These are phyloP conservation scores for Blastobotrys peoriensis DNA, from an alignment of 805 yeast genomes.

Conservation along the genomic window DNA sequence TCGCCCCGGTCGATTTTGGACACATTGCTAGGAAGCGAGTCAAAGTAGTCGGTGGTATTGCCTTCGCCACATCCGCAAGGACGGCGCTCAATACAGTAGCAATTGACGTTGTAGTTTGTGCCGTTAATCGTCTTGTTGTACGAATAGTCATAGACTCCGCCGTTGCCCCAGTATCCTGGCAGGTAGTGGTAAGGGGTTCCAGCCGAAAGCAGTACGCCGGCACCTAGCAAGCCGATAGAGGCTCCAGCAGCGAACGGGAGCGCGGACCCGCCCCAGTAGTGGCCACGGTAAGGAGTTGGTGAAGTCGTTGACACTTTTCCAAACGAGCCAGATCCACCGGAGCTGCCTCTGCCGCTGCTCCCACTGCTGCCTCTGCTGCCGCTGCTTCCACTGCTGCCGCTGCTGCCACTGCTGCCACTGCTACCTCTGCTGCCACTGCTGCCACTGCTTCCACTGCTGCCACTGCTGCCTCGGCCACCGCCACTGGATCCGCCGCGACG, in stretches of 20 bases:
- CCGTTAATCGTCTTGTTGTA: constrained; percentile 19
- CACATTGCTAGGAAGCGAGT: constrained; percentile 10
- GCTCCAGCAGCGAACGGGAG: constrained; percentile 11
- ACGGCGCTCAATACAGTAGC: constrained; percentile 15
- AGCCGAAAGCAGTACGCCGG: constrained; percentile 1
- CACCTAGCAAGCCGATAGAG: constrained; percentile 5
- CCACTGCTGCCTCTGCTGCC: constrained; percentile 6
- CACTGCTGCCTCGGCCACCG: constrained; percentile 4
- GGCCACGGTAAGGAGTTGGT: constrained; percentile 2
- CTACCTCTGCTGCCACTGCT: constrained; percentile 6
- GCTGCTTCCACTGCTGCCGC: constrained; percentile 6
- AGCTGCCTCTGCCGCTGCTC: not conserved
- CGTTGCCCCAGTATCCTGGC: constrained; percentile 9
- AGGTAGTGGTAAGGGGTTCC: not conserved
- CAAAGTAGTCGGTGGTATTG: constrained; percentile 10
- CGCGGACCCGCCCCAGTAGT: constrained; percentile 13
- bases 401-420: constrained; percentile 5
- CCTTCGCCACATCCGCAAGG: constrained; percentile 4
- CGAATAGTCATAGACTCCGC: constrained; percentile 13
- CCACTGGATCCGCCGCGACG: constrained; percentile 7
- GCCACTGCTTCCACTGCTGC: constrained; percentile 3
- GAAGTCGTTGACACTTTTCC: not conserved
- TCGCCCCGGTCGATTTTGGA: constrained; percentile 5
- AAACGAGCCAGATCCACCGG: not conserved
- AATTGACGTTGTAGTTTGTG: constrained; percentile 17